Evolutionary conservation across 2,329 filamentous ascomycete genomes (phyloP), one percentile per base, ranked within the genome.

Genomic region (Colletotrichum somersetense): DNA sequence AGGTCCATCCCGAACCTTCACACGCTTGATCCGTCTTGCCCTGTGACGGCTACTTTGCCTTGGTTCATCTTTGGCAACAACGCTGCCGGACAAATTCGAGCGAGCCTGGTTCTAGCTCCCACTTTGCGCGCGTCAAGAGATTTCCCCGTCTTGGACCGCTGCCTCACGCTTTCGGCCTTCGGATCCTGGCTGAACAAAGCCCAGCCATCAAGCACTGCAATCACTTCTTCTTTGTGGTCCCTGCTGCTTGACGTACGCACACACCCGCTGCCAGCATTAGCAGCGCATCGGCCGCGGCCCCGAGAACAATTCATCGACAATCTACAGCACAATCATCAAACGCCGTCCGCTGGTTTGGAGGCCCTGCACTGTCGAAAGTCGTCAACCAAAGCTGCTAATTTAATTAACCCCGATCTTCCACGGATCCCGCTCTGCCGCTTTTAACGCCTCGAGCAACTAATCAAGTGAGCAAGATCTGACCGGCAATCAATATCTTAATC

Each of bases 91-190:
- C 65, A 61, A 69, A 61, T 40, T 38, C 12, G n/a, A 30, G 62
- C 48, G 33, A 62, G 48, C 50, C 64, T 62, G 50, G 57, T 33
- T 48, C 64, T 50, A 50, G 56, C 42, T 57, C 63, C 67, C 35
- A 48, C 40, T 71, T 58, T 53, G 26, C 50, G 7, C 26, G 50
- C 38, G 52, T 48, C 59, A 58, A 64, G 50, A 59, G 48, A 11
- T 59, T 64, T 61, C 18, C 53, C 69, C 66, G 59, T 68, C 69
- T 64, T 64, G 53, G 66, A 63, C 53, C 48, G 30, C 53, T 50
- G 65, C 69, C 44, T 72, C 65, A 63, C 69, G 66, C 68, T 72
- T 72, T 56, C 69, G 66, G 69, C 35, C 46, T 59, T 59, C 59
- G 66, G 53, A 56, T 59, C 59, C 69, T 66, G 59, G 66, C 66